Conservation (phyloP, 208 protist genomes). For the Wallacemonas sp. region DNA sequence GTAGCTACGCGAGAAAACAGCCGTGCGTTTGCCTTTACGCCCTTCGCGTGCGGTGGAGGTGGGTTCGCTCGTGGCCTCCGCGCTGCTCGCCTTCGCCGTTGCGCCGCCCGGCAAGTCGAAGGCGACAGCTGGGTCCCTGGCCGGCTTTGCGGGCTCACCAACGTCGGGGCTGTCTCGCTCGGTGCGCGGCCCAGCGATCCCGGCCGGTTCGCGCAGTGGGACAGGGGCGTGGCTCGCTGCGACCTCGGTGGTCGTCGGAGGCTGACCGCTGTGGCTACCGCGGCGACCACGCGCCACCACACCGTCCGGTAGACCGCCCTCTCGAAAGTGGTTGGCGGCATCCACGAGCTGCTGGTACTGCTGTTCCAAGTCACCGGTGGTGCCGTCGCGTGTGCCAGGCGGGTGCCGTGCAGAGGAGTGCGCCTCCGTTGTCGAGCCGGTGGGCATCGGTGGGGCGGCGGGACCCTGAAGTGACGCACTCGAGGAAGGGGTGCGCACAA, state of each 20-base stretch:
- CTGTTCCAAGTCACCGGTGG: conserved; percentile 8
- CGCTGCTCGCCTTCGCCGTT: not conserved
- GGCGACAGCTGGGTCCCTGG: not conserved
- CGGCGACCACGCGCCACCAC: conserved; percentile 3
- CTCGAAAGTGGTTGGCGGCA: not conserved
- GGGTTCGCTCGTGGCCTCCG: not conserved
- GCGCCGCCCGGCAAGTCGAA: not conserved
- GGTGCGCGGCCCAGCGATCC: too few species aligned
- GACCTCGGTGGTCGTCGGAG: not conserved
- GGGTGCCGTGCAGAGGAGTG: not conserved
- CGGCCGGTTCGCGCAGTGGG: too few species aligned
- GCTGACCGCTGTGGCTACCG: not conserved
- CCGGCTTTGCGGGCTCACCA: not conserved
- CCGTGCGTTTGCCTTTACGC: not conserved
- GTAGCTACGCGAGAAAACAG: conserved; percentile 5
- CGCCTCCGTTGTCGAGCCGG: not conserved
- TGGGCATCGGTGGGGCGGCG: not conserved
- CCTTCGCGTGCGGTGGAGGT: not conserved
- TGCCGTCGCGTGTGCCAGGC: not conserved
- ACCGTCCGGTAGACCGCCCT: not conserved
- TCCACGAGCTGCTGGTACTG: conserved; percentile 13
- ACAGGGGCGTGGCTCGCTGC: too few species aligned
- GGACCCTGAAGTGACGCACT: too few species aligned
- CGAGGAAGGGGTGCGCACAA: conserved; percentile 1
- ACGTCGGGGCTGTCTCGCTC: too few species aligned